These are phyloP conservation scores for Mucor indicus DNA, from an alignment of 371 early-diverging fungal species.

Conservation along the genomic window DNA sequence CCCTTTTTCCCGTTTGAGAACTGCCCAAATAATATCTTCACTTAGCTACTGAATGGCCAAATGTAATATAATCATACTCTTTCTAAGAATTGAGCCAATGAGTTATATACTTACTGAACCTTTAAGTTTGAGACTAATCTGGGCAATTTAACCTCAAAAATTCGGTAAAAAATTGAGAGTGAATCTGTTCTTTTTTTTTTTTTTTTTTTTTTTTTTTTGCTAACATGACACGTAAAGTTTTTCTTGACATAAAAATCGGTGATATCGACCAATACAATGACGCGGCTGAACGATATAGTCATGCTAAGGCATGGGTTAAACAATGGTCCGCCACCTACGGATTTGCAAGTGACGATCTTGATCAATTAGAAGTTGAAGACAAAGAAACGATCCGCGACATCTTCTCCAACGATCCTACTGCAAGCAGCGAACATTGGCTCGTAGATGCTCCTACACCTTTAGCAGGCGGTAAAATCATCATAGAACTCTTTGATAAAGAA, in stretches of 20 bases:
- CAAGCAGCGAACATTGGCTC: conserved; percentile 25
- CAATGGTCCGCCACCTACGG: conserved; percentile 47
- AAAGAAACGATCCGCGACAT: conserved; percentile 46
- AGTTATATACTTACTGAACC: too few species aligned
- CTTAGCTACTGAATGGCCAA: too few species aligned
- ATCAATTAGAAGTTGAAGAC: conserved; percentile 27
- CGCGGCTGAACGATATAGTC: conserved; percentile 24
- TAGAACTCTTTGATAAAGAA: conserved; percentile 45
- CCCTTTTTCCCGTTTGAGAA: too few species aligned
- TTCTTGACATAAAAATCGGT: conserved; percentile 50
- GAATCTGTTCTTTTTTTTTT: too few species aligned
- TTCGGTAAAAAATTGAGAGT: too few species aligned
- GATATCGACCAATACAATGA: conserved; percentile 31
- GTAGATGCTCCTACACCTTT: conserved; percentile 38
- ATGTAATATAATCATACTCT: too few species aligned
- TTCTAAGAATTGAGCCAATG: too few species aligned
- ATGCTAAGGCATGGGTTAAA: conserved; percentile 39
- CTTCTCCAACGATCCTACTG: conserved; percentile 35
- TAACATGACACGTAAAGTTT: conserved; percentile 24
- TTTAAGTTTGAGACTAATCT: too few species aligned
- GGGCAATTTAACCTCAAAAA: too few species aligned
- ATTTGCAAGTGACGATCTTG: conserved; percentile 27
- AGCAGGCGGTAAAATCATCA: conserved; percentile 46
- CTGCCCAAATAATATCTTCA: too few species aligned
- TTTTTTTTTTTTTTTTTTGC: too few species aligned